Evolutionary conservation across 2,329 filamentous ascomycete genomes (phyloP).

Genomic region (Chalaropsis thielavioides): DNA sequence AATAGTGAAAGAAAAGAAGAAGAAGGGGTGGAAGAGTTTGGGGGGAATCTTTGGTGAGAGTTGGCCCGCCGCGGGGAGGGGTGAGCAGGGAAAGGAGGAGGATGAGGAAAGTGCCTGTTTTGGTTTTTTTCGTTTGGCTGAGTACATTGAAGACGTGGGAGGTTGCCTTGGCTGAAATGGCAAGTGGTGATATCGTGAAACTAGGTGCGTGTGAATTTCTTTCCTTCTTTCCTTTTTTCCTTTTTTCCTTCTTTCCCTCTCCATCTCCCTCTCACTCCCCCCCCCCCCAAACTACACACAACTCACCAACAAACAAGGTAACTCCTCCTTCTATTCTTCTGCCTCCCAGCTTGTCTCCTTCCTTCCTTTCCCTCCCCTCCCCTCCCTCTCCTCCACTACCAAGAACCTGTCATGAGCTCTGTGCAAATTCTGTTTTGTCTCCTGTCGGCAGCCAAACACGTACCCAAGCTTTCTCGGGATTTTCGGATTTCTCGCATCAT

Average conservation of each 20-base stretch:
- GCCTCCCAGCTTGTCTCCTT: background rate
- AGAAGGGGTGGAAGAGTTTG: no score
- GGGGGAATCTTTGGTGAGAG: background rate
- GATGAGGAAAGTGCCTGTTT: background rate
- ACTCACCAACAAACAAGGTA: background rate
- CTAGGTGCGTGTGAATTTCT: no score
- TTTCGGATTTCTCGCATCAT: constrained; percentile 3
- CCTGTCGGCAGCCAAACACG: background rate
- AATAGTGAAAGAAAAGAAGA: background rate
- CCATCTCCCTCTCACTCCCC: no score
- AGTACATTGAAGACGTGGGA: no score
- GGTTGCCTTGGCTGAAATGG: no score
- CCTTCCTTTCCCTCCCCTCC: background rate
- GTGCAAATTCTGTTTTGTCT: background rate
- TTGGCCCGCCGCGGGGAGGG: background rate
- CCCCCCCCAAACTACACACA: no score
- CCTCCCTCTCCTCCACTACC: background rate
- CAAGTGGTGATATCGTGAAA: background rate
- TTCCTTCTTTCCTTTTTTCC: background rate
- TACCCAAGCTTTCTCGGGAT: background rate
- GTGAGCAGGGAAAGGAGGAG: background rate
- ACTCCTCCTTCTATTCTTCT: background rate
- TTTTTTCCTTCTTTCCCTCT: background rate
- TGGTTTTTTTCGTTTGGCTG: background rate
- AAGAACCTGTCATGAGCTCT: background rate